Evolutionary conservation across 129 eudicot genomes (phyloP).

Genomic region (Erigeron canadensis): DNA sequence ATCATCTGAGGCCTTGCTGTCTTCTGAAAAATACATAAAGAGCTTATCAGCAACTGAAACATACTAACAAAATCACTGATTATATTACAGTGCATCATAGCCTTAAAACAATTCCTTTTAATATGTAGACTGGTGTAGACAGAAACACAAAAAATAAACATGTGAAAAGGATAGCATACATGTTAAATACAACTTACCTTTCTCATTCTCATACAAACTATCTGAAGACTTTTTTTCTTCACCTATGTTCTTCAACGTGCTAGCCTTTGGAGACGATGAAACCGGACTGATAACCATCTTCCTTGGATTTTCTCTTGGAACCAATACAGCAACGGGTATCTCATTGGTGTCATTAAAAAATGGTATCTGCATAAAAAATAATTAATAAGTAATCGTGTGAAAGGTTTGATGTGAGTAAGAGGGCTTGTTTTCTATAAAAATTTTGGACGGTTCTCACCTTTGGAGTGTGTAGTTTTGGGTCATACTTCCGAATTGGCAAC

Average conservation of each 20-base stretch:
- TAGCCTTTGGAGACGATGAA: conserved; percentile 18
- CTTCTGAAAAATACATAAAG: conserved; percentile 16
- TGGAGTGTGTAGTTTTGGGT: conserved; percentile 38
- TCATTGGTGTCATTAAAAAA: conserved; percentile 39
- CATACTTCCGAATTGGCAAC: conserved; percentile 42
- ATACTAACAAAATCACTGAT: not conserved
- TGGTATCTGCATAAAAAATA: conserved; percentile 45
- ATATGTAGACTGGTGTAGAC: not conserved
- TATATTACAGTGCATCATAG: not conserved
- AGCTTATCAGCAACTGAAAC: not conserved
- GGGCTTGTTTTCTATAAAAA: not conserved
- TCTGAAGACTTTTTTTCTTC: conserved; percentile 10
- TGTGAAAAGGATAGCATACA: not conserved
- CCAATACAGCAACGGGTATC: conserved; percentile 16
- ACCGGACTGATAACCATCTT: conserved; percentile 34
- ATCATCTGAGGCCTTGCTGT: conserved; percentile 11
- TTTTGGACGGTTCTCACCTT: conserved; percentile 49
- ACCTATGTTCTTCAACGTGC: conserved; percentile 14
- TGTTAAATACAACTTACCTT: conserved; percentile 25
- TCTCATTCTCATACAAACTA: conserved; percentile 12
- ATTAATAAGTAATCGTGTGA: not conserved
- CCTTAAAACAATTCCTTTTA: not conserved
- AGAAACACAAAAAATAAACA: not conserved
- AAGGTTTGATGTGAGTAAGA: no score
- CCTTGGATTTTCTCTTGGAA: conserved; percentile 69